Conservation (phyloP, 2,329 filamentous ascomycete genomes). For the Trichophyton benhamiae region DNA sequence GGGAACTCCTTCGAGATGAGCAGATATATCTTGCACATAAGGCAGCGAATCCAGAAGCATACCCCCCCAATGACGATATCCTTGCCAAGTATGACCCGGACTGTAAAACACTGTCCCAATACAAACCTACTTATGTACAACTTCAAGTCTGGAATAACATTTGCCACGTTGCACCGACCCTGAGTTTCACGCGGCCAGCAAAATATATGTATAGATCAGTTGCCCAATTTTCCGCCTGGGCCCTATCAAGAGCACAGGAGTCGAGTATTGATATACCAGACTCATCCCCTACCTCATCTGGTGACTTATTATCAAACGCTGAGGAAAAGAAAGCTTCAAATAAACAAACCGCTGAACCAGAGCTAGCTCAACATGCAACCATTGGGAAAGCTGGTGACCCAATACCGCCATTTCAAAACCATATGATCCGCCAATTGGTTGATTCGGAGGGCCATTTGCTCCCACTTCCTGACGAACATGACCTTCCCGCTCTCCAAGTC, state of each 20-base stretch:
- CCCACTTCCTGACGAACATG: constrained; percentile 50
- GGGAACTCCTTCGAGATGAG: constrained; percentile 81
- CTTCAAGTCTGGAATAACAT: constrained; percentile 93
- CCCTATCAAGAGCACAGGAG: constrained; percentile 68
- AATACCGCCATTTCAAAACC: constrained; percentile 62
- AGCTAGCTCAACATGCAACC: constrained; percentile 23
- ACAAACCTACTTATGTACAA: constrained; percentile 78
- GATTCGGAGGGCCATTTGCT: constrained; percentile 65
- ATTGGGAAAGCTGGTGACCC: constrained; percentile 81
- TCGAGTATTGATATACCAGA: constrained; percentile 68
- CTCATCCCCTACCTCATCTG: constrained; percentile 22
- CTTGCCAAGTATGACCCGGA: constrained; percentile 52
- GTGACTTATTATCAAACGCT: neutral
- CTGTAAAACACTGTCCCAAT: constrained; percentile 45
- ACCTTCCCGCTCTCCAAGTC: constrained; percentile 56
- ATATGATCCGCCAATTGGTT: constrained; percentile 88
- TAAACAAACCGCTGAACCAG: constrained; percentile 4
- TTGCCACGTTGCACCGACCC: constrained; percentile 79
- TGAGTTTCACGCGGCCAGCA: constrained; percentile 92
- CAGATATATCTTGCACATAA: constrained; percentile 94
- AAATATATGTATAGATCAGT: constrained; percentile 93
- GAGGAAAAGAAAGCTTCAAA: neutral
- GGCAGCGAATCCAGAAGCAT: constrained; percentile 68
- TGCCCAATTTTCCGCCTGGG: constrained; percentile 89
- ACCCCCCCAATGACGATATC: constrained; percentile 54